Conservation (phyloP, 2,329 filamentous ascomycete genomes). For the Arthrobotrys pseudoclavata region DNA sequence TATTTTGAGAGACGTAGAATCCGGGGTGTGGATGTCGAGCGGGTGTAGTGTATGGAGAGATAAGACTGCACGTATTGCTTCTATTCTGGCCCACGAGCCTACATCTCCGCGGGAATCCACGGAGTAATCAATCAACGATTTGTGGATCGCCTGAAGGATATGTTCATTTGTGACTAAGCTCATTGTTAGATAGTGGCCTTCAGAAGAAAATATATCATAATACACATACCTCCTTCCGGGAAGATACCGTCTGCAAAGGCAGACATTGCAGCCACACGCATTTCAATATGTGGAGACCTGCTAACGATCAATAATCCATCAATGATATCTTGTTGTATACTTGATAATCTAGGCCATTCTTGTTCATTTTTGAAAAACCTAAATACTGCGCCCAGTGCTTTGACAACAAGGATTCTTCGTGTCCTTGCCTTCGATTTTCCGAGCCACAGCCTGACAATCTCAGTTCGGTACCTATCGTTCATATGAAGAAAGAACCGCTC, state of each 20-base stretch:
- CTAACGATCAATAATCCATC: constrained; percentile 59
- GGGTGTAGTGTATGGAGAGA: constrained; percentile 45
- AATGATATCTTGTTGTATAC: constrained; percentile 59
- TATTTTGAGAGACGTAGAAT: constrained; percentile 55
- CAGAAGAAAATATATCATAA: not conserved
- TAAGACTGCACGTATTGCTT: constrained; percentile 79
- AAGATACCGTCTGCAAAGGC: constrained; percentile 60
- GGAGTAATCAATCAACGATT: constrained; percentile 86
- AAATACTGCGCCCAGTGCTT: constrained; percentile 62
- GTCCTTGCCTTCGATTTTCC: constrained; percentile 57
- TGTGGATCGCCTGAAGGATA: constrained; percentile 45
- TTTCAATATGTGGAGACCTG: constrained; percentile 60
- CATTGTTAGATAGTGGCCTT: constrained; percentile 3
- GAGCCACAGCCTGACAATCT: constrained; percentile 56
- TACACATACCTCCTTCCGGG: constrained; percentile 41
- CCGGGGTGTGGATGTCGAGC: constrained; percentile 36
- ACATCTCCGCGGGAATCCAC: constrained; percentile 90
- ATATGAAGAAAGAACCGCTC: constrained; percentile 55
- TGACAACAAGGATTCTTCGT: constrained; percentile 57
- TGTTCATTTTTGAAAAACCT: constrained; percentile 57
- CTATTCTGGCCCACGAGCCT: constrained; percentile 85
- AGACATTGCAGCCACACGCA: constrained; percentile 62
- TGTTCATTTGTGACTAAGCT: constrained; percentile 40
- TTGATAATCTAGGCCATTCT: constrained; percentile 24
- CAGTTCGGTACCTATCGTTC: constrained; percentile 45